Base-by-base conservation (phyloP, 768 basidiomycete species). In the Lactifluus pinguis region DNA sequence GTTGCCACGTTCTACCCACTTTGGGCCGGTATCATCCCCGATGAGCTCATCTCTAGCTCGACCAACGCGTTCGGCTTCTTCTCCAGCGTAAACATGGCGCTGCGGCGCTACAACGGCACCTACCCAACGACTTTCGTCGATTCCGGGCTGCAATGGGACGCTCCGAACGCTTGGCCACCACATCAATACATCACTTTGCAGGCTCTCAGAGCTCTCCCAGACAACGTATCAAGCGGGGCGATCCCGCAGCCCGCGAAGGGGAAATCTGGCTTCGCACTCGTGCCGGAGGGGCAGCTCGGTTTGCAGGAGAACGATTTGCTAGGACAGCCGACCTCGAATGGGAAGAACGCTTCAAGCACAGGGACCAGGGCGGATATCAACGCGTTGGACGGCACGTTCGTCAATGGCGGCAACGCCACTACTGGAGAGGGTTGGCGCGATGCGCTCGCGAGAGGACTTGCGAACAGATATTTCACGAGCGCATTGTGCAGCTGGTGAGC, bases 91-190 rank as follows among this genome's bases (percentile, higher is more conserved):
- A 84, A 94, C 68, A 76, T 91, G 76, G 85, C 92, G 3, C 71
- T 93, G 69, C 87, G 86, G 70, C 81, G 84, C 48, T 98, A 92
- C 70, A 92, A 94, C 66, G 95, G 95, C 21, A 89, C 92, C 0
- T 81, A 86, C 69, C 92, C 93, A 0, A 76, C 82, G 6, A 91
- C 89, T 0, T 90, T 95, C 66, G 67, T 92, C 10, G 78, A 83
- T 61, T 86, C 85, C 0, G 91, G 92, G 11, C 76, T 85, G 63
- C 90, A 95, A 75, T 95, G 93, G 88, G 89, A 91, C 68, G 81
- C 86, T 29, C 92, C 92, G n/a, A 93, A 93, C 67, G 72, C 86
- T 1, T 97, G 92, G 92, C 89, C 90, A 17, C 87, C 89, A 9
- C 87, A 91, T 67, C 87, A 88, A 64, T 86, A 92, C 71, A 89